Evolutionary conservation across 2,329 filamentous ascomycete genomes (phyloP).

Genomic region (Colletotrichum shisoi): DNA sequence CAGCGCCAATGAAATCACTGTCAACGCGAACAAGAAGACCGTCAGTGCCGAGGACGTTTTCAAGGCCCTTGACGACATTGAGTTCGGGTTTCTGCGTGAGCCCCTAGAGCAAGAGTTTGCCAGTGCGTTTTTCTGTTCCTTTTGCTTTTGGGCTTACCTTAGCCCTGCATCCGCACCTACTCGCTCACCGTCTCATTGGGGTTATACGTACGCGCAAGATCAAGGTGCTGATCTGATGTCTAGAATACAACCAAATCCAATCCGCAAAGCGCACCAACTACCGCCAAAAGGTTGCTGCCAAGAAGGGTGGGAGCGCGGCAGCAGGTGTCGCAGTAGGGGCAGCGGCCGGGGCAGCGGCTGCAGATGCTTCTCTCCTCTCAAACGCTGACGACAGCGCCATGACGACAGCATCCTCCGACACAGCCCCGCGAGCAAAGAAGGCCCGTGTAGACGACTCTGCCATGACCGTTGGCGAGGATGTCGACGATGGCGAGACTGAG

Average conservation of each 20-base stretch:
- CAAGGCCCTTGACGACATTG: slow-evolving; percentile 77
- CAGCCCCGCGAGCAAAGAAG: slow-evolving; percentile 53
- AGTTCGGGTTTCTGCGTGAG: slow-evolving; percentile 75
- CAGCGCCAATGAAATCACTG: slow-evolving; percentile 77
- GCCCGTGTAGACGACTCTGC: slow-evolving; percentile 57
- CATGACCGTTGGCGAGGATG: slow-evolving; percentile 46
- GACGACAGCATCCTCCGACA: slow-evolving; percentile 43
- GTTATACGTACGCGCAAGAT: not conserved
- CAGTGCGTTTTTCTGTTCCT: slow-evolving; percentile 59
- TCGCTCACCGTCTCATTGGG: not conserved
- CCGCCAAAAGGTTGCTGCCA: slow-evolving; percentile 72
- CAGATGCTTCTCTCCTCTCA: slow-evolving; percentile 44
- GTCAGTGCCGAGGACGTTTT: slow-evolving; percentile 79
- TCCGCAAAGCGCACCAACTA: slow-evolving; percentile 78
- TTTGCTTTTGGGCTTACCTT: not conserved
- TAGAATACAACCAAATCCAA: slow-evolving; percentile 77
- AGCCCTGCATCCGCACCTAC: not conserved
- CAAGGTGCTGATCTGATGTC: slow-evolving; percentile 10
- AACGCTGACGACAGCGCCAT: slow-evolving; percentile 49
- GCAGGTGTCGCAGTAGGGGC: slow-evolving; percentile 40
- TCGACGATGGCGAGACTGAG: slow-evolving; percentile 55
- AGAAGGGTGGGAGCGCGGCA: slow-evolving; percentile 56
- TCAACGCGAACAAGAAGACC: slow-evolving; percentile 75
- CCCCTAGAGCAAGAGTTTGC: slow-evolving; percentile 78
- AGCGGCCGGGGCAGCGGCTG: slow-evolving; percentile 52